Conservation (phyloP, 768 basidiomycete species). For the Rubroboletus pulcherrimus region DNA sequence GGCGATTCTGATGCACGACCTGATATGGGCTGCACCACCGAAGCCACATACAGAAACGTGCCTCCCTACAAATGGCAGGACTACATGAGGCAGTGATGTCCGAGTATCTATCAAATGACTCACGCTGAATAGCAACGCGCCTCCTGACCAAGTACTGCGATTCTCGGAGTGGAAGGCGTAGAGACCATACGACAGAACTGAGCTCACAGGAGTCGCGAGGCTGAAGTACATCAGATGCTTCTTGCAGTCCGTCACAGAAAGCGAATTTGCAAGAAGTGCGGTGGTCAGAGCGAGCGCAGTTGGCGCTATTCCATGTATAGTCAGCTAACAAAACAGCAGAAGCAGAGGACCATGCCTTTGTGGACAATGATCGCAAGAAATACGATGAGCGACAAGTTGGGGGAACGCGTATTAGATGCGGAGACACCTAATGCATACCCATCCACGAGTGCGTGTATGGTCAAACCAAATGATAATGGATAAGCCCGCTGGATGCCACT, state of each 20-base stretch:
- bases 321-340: conserved; percentile 6
- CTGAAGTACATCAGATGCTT: conserved; percentile 77
- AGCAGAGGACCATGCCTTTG: conserved; percentile 55
- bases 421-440: conserved; percentile 90
- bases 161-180: conserved; percentile 47
- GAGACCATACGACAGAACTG: conserved; percentile 69
- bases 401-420: conserved; percentile 40
- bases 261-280: conserved; percentile 73
- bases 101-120: conserved; percentile 23
- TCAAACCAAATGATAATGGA: conserved; percentile 79
- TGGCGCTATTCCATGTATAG: conserved; percentile 54
- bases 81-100: neutral
- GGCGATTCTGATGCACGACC: conserved; percentile 36
- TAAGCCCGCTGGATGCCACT: conserved; percentile 45
- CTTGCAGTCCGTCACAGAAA: conserved; percentile 65
- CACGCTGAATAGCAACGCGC: conserved; percentile 82
- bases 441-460: conserved; percentile 87
- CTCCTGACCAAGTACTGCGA: conserved; percentile 58
- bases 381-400: conserved; percentile 71
- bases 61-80: conserved; percentile 57
- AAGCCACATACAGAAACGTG: conserved; percentile 92
- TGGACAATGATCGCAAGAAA: conserved; percentile 91
- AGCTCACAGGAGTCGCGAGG: conserved; percentile 78
- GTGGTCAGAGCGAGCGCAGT: conserved; percentile 88
- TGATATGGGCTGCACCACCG: conserved; percentile 77